Evolutionary conservation across 2,329 filamentous ascomycete genomes (phyloP), one percentile per base, ranked within the genome.

Genomic region (Diplodia scrobiculata): DNA sequence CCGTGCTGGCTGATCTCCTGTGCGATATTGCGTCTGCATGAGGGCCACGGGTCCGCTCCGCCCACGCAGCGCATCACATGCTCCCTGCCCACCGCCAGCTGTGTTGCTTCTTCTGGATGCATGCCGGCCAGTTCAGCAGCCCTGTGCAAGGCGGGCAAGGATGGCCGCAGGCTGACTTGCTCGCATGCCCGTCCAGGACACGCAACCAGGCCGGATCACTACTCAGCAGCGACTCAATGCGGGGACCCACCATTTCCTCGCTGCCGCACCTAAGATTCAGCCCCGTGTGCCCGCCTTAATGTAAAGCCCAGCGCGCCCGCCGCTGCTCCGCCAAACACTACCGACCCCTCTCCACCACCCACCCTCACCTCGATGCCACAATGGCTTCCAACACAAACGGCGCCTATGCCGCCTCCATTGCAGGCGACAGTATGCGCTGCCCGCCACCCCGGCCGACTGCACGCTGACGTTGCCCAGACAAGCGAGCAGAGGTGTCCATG

Each of bases 401-500:
- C 64, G 65, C 65, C 48, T 66, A 66, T 19, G 65, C 65, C 45
- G 65, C 65, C 55, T 53, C 48, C 47, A 66, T 66, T 38, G 47
- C 65, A 1, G 65, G 65, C 55, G 45, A 58, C n/a, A 62, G 65
- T 66, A 60, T n/a, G 64, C 17, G n/a, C 47, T 34, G 19, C 41
- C 13, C 21, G 17, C 63, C 53, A 21, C 2, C 3, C 27, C 63
- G 21, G 34, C 54, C 50, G 52, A 45, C 51, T 21, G 1, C n/a
- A 14, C 17, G 45, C 65, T 67, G 59, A 67, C 52, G 50, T 51
- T 29, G 45, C 34, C 38, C 63, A 78, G 76, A 91, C 85, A 92
- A 93, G 79, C 82, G 89, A 66, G 81, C 86, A 67, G 85, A 90
- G 65, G 89, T 94, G 48, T 86, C 83, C 17, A 80, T 82, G 63